Conservation (phyloP, 148 eudicot species). For the Cornus suecica region DNA sequence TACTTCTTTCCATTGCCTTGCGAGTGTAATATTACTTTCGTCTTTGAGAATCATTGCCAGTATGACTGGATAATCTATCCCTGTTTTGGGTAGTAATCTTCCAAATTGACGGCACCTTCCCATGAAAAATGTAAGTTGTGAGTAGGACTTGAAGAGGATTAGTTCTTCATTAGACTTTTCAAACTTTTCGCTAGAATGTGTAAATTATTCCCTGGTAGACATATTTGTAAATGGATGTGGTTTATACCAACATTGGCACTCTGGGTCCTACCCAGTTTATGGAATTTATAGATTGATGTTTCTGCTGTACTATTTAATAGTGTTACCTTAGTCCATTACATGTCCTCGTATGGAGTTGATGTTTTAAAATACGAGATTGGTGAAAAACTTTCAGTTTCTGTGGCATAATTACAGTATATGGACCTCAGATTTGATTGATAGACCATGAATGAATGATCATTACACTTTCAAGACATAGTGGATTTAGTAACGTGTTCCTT, state of each 20-base stretch:
- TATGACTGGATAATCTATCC: background rate
- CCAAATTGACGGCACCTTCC: too few species aligned
- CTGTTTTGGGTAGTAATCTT: too few species aligned
- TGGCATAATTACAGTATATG: too few species aligned
- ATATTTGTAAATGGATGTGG: background rate
- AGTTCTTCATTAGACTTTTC: background rate
- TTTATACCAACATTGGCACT: background rate
- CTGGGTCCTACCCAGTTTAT: too few species aligned
- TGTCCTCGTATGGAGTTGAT: background rate
- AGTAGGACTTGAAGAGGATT: background rate
- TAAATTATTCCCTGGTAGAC: background rate
- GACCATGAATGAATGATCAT: background rate
- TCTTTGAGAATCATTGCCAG: background rate
- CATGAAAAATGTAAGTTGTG: too few species aligned
- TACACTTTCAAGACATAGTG: background rate
- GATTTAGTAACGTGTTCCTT: background rate
- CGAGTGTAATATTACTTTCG: background rate
- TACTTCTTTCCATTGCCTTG: background rate
- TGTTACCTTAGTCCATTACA: too few species aligned
- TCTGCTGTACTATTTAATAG: background rate
- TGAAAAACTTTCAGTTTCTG: too few species aligned
- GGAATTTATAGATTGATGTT: background rate
- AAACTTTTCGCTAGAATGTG: background rate
- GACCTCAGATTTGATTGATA: background rate
- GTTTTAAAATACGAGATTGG: too few species aligned